phyloP scores from a whole-genome alignment of 2,329 filamentous ascomycete species.

The Clonostachys solani region DNA sequence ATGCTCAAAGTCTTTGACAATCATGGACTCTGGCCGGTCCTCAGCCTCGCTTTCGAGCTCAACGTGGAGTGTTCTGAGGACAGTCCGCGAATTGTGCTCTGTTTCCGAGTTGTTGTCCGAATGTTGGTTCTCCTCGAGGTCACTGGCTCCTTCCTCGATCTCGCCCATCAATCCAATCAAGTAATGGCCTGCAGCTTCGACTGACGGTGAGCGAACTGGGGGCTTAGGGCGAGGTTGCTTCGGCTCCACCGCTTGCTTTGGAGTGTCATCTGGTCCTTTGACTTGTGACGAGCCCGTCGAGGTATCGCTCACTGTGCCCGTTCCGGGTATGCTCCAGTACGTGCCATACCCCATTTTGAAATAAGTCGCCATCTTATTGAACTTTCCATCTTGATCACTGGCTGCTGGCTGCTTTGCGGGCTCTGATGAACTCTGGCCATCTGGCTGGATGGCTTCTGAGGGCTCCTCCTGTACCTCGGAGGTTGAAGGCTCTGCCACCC shows the following conservation, averaged over 20 bases:
- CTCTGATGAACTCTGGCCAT: no score
- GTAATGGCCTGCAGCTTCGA: conserved; percentile 42
- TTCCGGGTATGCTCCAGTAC: conserved; percentile 50
- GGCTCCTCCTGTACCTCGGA: no score
- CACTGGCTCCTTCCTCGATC: conserved; percentile 41
- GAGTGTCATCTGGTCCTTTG: no score
- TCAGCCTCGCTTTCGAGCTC: conserved; percentile 46
- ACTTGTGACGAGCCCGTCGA: conserved; percentile 4
- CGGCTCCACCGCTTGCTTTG: not conserved
- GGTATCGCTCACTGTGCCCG: conserved; percentile 10
- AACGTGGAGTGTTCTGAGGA: conserved; percentile 63
- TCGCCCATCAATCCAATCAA: conserved; percentile 66
- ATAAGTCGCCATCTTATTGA: conserved; percentile 49
- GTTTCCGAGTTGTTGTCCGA: conserved; percentile 19
- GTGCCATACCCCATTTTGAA: conserved; percentile 65
- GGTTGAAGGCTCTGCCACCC: not conserved
- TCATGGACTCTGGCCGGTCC: conserved; percentile 35
- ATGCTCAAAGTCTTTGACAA: conserved; percentile 38
- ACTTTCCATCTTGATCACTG: not conserved
- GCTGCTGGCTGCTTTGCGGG: no score
- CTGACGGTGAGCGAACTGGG: conserved; percentile 9
- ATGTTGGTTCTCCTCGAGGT: conserved; percentile 19
- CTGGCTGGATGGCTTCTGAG: no score
- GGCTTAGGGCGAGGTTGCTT: not conserved
- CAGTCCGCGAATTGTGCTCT: conserved; percentile 47